Conservation (phyloP, 2,329 filamentous ascomycete genomes). For the Nectriaceae sp. region DNA sequence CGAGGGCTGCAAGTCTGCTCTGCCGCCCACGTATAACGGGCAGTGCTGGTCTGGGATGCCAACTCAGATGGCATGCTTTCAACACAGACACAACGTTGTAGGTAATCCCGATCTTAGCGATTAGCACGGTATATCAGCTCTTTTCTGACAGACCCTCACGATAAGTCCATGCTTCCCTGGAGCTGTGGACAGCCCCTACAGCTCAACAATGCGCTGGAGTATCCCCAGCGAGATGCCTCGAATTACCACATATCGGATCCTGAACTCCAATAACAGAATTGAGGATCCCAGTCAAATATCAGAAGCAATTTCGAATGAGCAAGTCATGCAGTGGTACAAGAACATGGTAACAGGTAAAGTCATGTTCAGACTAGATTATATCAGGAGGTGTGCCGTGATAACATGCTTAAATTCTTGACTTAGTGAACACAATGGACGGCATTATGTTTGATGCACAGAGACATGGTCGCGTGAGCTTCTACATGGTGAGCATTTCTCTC, state of each 20-base stretch:
- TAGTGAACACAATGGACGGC: slow-evolving; percentile 75
- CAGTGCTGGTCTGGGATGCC: no score
- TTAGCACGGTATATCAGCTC: no score
- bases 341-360: slow-evolving; percentile 16
- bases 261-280: slow-evolving; percentile 5
- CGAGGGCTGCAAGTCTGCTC: no score
- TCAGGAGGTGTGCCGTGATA: no score
- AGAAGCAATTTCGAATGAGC: not conserved
- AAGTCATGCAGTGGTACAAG: slow-evolving; percentile 10
- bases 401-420: no score
- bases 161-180: slow-evolving; percentile 10
- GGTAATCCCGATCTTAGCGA: no score
- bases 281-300: not conserved
- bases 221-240: slow-evolving; percentile 1
- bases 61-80: no score
- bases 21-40: no score
- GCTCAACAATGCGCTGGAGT: slow-evolving; percentile 9
- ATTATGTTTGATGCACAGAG: slow-evolving; percentile 94
- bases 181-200: slow-evolving; percentile 6
- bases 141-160: no score
- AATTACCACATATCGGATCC: slow-evolving; percentile 10
- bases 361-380: no score
- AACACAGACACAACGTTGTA: no score
- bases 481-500: slow-evolving; percentile 69
- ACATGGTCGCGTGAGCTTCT: slow-evolving; percentile 84